These are phyloP conservation scores for Pythium apleroticum DNA, from an alignment of 352 stramenopile genomes.

Conservation along the genomic window DNA sequence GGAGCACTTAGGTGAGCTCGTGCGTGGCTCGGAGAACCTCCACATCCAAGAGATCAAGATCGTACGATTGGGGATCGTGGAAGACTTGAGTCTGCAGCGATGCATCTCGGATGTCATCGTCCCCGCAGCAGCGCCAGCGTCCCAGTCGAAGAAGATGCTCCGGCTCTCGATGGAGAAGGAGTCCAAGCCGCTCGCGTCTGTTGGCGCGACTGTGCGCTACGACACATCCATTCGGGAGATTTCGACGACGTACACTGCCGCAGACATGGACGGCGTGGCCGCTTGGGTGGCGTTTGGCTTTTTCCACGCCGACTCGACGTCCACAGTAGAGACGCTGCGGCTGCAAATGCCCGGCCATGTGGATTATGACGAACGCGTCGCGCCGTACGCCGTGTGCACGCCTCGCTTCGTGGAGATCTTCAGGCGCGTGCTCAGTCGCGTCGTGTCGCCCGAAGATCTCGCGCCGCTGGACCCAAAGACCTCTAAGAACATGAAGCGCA, in stretches of 20 bases:
- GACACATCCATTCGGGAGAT: conserved; percentile 11
- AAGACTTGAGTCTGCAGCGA: conserved; percentile 18
- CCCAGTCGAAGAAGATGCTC: background rate
- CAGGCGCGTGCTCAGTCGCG: conserved; percentile 11
- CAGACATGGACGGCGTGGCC: conserved; percentile 9
- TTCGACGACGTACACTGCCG: background rate
- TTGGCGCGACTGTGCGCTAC: conserved; percentile 13
- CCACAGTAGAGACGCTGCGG: background rate
- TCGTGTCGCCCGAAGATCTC: conserved; percentile 16
- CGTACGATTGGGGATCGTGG: conserved; percentile 10
- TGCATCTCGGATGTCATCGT: conserved; percentile 18
- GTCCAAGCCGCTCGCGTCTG: conserved; percentile 13
- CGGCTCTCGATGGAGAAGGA: conserved; percentile 15
- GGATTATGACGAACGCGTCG: background rate
- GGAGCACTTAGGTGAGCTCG: conserved; percentile 12
- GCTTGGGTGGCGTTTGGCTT: conserved; percentile 23
- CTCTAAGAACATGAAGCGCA: conserved; percentile 14
- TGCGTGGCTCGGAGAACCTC: conserved; percentile 10
- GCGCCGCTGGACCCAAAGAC: conserved; percentile 19
- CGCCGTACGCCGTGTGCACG: conserved; percentile 12
- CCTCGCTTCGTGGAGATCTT: conserved; percentile 18
- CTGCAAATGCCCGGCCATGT: conserved; percentile 18
- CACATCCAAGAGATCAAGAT: conserved; percentile 19
- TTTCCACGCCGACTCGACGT: conserved; percentile 16
- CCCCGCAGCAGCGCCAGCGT: background rate